A percentile compares a stretch with the other conserved stretches of the same genome.
These are phyloP conservation scores for Debaryomyces nepalensis DNA, from an alignment of 1,139 yeast genomes.

Conservation along the genomic window DNA sequence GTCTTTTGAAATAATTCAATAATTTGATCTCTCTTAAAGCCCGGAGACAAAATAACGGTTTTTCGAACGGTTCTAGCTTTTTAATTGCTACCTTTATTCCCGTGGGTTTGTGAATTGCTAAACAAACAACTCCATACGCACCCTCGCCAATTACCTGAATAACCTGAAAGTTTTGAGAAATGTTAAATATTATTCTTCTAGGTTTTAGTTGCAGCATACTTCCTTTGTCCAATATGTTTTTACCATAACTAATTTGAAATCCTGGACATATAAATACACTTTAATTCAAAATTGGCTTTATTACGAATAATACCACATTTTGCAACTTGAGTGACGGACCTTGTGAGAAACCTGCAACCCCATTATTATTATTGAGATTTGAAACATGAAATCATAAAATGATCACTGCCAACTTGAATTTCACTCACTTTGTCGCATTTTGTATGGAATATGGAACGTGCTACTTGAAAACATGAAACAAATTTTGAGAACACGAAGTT, in stretches of 20 bases:
- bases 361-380: conserved; percentile 3
- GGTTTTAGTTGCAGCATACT: conserved; percentile 14
- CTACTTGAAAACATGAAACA: no score
- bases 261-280: no score
- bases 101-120: conserved; percentile 45
- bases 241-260: no score
- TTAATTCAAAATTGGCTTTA: neutral
- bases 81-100: conserved; percentile 48
- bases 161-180: conserved; percentile 43
- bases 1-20: conserved; percentile 39
- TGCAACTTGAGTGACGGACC: conserved; percentile 11
- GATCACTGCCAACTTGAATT: no score
- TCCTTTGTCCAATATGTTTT: no score
- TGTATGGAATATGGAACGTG: no score
- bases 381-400: conserved; percentile 5
- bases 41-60: conserved; percentile 41
- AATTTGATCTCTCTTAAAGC: conserved; percentile 48
- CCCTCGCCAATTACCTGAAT: conserved; percentile 50
- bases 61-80: conserved; percentile 46
- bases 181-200: conserved; percentile 33
- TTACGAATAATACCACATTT: conserved; percentile 10
- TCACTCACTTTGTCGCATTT: no score
- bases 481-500: no score
- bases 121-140: conserved; percentile 51
- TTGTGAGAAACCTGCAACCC: conserved; percentile 9